Percentiles rank a stretch among this genome's conserved stretches.
phyloP scores from a whole-genome alignment of 2,329 filamentous ascomycete genomes.

The Ilyonectria destructans region DNA sequence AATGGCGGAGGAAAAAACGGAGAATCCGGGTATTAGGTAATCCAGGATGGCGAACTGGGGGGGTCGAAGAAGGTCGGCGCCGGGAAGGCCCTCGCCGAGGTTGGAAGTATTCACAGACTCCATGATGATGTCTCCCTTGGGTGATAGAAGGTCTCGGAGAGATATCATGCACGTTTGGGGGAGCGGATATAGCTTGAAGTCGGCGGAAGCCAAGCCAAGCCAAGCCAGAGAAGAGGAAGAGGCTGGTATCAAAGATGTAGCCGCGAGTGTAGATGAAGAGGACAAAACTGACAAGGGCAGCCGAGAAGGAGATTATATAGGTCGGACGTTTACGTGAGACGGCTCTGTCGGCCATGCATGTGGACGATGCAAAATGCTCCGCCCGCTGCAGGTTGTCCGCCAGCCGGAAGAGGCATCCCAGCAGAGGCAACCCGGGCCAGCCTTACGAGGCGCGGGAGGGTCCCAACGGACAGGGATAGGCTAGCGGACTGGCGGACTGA shows the following conservation, averaged over 20 bases:
- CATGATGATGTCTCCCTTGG: conserved; percentile 37
- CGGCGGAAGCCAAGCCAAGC: not conserved
- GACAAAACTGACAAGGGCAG: not conserved
- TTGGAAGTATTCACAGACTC: conserved; percentile 44
- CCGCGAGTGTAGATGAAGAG: not conserved
- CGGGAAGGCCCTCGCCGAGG: conserved; percentile 26
- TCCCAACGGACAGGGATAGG: not conserved
- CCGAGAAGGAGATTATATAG: not conserved
- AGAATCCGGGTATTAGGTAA: conserved; percentile 77
- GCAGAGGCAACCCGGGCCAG: not conserved
- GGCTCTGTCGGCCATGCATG: not conserved
- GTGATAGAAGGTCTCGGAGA: conserved; percentile 3
- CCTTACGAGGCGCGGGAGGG: conserved; percentile 1
- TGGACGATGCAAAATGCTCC: not conserved
- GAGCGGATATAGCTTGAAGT: not conserved
- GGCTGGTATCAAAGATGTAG: not conserved
- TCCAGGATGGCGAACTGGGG: conserved; percentile 70
- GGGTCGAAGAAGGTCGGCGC: conserved; percentile 25
- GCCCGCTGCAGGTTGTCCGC: not conserved
- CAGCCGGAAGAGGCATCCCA: conserved; percentile 1
- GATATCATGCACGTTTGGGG: conserved; percentile 28
- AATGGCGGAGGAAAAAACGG: conserved; percentile 68
- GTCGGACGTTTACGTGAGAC: not conserved
- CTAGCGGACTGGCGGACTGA: not conserved
- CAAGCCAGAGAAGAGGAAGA: not conserved